These are phyloP conservation scores for Trichothecium roseum DNA, from an alignment of 2,329 filamentous ascomycete species.

Conservation along the genomic window DNA sequence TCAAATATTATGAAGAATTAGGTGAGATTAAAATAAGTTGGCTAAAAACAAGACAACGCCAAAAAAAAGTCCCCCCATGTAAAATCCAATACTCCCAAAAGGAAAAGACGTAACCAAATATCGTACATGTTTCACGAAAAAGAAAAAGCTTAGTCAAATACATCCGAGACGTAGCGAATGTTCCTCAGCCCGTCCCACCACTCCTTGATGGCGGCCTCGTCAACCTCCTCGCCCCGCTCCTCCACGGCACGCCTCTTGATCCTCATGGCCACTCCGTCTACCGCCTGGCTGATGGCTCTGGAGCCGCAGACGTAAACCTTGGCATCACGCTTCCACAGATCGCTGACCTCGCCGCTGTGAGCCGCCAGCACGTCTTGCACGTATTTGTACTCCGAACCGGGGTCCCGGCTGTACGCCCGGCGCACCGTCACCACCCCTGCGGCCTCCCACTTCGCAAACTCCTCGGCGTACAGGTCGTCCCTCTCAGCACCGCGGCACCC, in stretches of 20 bases:
- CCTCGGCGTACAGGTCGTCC: constrained; percentile 51
- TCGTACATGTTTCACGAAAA: too few species aligned
- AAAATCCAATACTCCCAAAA: too few species aligned
- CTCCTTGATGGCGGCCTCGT: constrained; percentile 23
- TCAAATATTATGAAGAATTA: too few species aligned
- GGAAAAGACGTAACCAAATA: too few species aligned
- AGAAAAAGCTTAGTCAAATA: constrained; percentile 51
- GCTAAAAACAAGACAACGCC: too few species aligned
- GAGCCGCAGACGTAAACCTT: constrained; percentile 58
- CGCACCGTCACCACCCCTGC: constrained; percentile 50
- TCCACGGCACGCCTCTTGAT: constrained; percentile 20
- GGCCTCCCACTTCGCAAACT: constrained; percentile 48
- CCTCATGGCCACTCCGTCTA: constrained; percentile 23
- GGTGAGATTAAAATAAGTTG: too few species aligned
- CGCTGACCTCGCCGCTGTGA: constrained; percentile 22
- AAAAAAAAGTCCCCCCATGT: too few species aligned
- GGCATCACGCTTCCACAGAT: constrained; percentile 32
- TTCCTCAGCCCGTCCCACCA: constrained; percentile 39
- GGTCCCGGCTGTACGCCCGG: constrained; percentile 39
- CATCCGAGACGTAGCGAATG: constrained; percentile 43
- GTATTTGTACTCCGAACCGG: constrained; percentile 34
- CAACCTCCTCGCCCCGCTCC: constrained; percentile 5
- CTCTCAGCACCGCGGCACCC: constrained; percentile 45
- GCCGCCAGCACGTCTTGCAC: constrained; percentile 33
- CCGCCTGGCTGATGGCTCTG: constrained; percentile 34